A percentile compares a stretch with the other conserved stretches of the same genome.
Conservation (phyloP, 805 yeast genomes). For the Candida pini region DNA sequence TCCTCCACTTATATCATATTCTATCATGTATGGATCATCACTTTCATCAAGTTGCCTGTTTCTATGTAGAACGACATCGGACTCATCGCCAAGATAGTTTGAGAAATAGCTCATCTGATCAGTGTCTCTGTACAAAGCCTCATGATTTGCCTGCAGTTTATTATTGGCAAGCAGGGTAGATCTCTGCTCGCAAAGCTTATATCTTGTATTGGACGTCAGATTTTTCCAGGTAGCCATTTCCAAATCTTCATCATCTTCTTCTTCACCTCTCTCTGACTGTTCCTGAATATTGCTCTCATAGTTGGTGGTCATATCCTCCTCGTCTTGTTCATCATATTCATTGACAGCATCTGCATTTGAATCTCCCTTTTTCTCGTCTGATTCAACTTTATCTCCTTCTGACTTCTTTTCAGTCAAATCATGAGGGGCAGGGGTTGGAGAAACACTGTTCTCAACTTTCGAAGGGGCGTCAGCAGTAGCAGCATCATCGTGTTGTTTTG, state of each 20-base stretch:
- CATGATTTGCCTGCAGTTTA: conserved; percentile 58
- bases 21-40: conserved; percentile 64
- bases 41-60: conserved; percentile 40
- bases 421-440: neutral
- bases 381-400: neutral
- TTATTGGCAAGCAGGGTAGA: conserved; percentile 57
- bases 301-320: conserved; percentile 39
- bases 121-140: conserved; percentile 63
- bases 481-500: neutral
- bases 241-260: conserved; percentile 62
- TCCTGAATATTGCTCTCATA: conserved; percentile 24
- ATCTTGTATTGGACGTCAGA: conserved; percentile 73
- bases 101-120: conserved; percentile 60
- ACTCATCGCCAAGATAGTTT: conserved; percentile 36
- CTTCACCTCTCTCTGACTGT: conserved; percentile 19
- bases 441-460: too few relatives aligned
- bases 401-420: neutral
- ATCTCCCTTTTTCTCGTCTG: conserved; percentile 12
- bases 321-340: conserved; percentile 30
- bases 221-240: conserved; percentile 81
- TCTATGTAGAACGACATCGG: conserved; percentile 28
- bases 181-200: conserved; percentile 66
- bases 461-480: conserved; percentile 1
- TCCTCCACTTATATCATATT: conserved; percentile 80
- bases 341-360: conserved; percentile 11